phyloP scores from a whole-genome alignment of 2,329 filamentous ascomycete species.

The Trichothecium sympodiale region DNA sequence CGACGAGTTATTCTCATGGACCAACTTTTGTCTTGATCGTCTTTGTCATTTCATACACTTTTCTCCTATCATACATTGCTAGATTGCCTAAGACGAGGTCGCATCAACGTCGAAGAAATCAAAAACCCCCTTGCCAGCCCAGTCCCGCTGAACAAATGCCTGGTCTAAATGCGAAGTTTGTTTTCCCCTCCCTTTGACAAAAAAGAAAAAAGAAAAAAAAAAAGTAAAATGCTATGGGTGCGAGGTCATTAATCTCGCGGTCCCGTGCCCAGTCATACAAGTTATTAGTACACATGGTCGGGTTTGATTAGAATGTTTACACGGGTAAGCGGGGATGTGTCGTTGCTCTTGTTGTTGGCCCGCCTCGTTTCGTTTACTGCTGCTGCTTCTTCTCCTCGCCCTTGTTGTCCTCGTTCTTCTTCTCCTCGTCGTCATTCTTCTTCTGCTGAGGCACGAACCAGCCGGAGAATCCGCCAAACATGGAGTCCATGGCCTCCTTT shows the following conservation, averaged over 20 bases:
- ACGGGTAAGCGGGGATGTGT: conserved; percentile 18
- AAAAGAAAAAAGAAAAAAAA: background rate
- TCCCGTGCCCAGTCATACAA: background rate
- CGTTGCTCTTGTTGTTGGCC: conserved; percentile 6
- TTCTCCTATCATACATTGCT: background rate
- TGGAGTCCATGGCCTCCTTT: conserved; percentile 83
- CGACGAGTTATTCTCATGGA: background rate
- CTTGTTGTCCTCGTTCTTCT: conserved; percentile 7
- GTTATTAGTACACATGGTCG: conserved; percentile 1
- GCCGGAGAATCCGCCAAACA: conserved; percentile 62
- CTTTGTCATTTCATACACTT: background rate
- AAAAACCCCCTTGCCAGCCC: background rate
- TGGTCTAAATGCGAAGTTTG: conserved; percentile 10
- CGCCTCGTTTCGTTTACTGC: conserved; percentile 9
- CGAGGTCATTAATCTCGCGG: background rate
- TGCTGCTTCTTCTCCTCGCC: conserved; percentile 9
- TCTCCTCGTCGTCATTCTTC: conserved; percentile 2
- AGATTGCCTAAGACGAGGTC: background rate
- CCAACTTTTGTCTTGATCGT: background rate
- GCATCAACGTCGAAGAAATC: background rate
- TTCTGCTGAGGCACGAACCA: conserved; percentile 11
- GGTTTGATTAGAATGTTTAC: background rate
- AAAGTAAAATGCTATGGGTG: too few relatives aligned
- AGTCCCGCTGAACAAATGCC: conserved; percentile 6
- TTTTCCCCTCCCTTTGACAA: conserved; percentile 2